Conservation (phyloP, 2,329 filamentous ascomycete species). For the Colletotrichum kahawae region DNA sequence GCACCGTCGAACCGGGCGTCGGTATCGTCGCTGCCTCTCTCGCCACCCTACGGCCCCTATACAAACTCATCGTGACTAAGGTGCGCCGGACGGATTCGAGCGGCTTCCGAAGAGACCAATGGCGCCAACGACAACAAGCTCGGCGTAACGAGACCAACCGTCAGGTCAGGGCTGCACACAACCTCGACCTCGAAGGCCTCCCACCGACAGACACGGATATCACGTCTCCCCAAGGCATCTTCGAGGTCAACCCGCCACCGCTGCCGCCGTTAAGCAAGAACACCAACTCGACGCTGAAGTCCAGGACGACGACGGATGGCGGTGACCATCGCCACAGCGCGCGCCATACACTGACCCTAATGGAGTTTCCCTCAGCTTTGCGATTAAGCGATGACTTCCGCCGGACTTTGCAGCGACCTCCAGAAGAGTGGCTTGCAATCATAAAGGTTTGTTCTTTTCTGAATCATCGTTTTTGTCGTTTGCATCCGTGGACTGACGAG, state of each 20-base stretch:
- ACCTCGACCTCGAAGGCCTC: not conserved
- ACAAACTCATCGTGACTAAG: not conserved
- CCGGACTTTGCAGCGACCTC: not conserved
- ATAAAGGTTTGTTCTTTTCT: not conserved
- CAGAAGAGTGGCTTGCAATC: not conserved
- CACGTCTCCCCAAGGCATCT: not conserved
- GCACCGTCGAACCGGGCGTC: slow-evolving; percentile 46
- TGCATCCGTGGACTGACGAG: not conserved
- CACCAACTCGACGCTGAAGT: not conserved
- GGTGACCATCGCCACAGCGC: not conserved
- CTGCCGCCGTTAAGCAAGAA: not conserved
- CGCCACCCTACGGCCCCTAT: slow-evolving; percentile 42
- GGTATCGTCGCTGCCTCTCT: slow-evolving; percentile 42
- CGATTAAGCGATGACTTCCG: not conserved
- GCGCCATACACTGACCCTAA: not conserved
- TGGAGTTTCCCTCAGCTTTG: not conserved
- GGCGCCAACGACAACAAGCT: not conserved
- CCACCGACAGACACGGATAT: not conserved
- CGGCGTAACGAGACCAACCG: not conserved
- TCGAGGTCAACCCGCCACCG: not conserved
- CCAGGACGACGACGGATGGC: not conserved
- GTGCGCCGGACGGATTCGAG: not conserved
- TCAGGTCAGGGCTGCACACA: not conserved
- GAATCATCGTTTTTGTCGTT: too few relatives aligned
- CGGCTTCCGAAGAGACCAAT: not conserved